These are phyloP conservation scores for Leptosphaerulina australis DNA, from an alignment of 2,329 filamentous ascomycete genomes.

Conservation along the genomic window DNA sequence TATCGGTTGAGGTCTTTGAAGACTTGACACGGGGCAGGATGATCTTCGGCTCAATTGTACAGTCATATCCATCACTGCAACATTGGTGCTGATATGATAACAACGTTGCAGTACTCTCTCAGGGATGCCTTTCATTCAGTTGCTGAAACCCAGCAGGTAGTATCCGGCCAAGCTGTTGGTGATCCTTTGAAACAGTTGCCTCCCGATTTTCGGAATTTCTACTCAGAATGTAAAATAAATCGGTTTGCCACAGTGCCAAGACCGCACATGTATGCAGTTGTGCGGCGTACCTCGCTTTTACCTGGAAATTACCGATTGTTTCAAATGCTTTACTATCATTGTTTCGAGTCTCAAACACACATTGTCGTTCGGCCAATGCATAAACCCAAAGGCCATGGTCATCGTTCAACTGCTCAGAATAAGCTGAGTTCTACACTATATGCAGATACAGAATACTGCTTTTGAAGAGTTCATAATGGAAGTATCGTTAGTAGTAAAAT, in stretches of 20 bases:
- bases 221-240: too few relatives aligned
- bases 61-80: background rate
- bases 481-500: too few relatives aligned
- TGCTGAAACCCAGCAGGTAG: background rate
- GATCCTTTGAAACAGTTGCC: background rate
- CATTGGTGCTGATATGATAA: background rate
- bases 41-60: background rate
- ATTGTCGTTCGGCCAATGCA: background rate
- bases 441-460: too few relatives aligned
- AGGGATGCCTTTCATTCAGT: background rate
- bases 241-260: conserved; percentile 4
- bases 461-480: too few relatives aligned
- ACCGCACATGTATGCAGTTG: background rate
- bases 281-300: background rate
- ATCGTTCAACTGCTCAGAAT: too few relatives aligned
- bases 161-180: background rate
- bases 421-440: too few relatives aligned
- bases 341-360: background rate
- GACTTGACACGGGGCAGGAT: background rate
- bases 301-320: background rate
- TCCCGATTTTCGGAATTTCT: too few relatives aligned
- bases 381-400: too few relatives aligned
- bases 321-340: background rate
- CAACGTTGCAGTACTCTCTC: background rate
- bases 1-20: background rate